These are phyloP conservation scores for Cardamine occulta DNA, from an alignment of 345 rosid genomes.

Conservation along the genomic window DNA sequence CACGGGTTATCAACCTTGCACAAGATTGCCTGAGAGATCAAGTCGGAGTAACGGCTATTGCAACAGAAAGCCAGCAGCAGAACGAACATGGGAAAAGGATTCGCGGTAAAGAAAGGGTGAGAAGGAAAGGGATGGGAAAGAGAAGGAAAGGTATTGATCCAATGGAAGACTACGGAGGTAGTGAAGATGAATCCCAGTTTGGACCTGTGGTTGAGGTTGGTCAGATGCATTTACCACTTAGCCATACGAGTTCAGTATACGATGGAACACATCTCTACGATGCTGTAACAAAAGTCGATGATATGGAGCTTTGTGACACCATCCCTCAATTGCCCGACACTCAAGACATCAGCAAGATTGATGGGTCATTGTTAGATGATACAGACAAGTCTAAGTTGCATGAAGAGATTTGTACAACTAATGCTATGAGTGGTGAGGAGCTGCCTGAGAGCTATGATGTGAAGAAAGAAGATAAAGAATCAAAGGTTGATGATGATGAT, in stretches of 20 bases:
- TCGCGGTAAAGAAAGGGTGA: constrained; percentile 81
- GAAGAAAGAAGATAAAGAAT: constrained; percentile 48
- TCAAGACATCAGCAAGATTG: constrained; percentile 45
- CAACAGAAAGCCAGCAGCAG: constrained; percentile 46
- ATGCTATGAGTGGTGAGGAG: constrained; percentile 36
- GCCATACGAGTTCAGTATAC: constrained; percentile 44
- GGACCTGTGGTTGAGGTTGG: constrained; percentile 60
- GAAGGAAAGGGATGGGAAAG: constrained; percentile 74
- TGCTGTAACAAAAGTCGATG: constrained; percentile 48
- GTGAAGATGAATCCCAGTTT: constrained; percentile 63
- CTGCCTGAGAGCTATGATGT: constrained; percentile 46
- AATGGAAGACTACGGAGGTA: constrained; percentile 55
- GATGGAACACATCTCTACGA: constrained; percentile 51
- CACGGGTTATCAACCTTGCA: constrained; percentile 71
- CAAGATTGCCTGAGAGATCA: constrained; percentile 88
- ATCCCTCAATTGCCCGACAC: constrained; percentile 41
- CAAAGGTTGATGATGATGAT: constrained; percentile 33
- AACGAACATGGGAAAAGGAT: constrained; percentile 68
- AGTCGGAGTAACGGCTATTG: constrained; percentile 50
- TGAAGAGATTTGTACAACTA: constrained; percentile 33
- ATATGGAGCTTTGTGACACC: constrained; percentile 50
- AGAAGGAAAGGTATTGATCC: constrained; percentile 66
- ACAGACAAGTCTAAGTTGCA: constrained; percentile 40
- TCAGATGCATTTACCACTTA: constrained; percentile 49
- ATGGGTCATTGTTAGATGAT: constrained; percentile 40